Conservation (phyloP, 352 stramenopile species). For the Albugo candida region DNA sequence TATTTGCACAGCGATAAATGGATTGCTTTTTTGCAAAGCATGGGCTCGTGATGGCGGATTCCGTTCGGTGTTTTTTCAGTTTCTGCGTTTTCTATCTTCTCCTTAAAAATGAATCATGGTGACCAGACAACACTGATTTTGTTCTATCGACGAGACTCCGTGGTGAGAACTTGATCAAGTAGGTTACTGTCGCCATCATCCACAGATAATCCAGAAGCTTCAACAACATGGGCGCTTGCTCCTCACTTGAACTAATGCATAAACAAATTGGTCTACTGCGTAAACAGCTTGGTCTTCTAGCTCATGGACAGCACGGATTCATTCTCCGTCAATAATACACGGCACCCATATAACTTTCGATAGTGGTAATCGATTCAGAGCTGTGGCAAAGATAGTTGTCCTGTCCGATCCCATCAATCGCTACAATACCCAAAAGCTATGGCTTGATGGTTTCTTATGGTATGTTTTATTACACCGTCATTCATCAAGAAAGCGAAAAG, state of each 20-base stretch:
- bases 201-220: conserved; percentile 81
- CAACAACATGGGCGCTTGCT: conserved; percentile 74
- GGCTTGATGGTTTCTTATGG: conserved; percentile 33
- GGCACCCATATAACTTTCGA: conserved; percentile 62
- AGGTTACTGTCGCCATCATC: conserved; percentile 50
- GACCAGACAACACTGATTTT: conserved; percentile 46
- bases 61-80: conserved; percentile 24
- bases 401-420: conserved; percentile 84
- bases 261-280: too few species aligned
- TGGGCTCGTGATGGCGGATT: conserved; percentile 51
- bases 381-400: conserved; percentile 67
- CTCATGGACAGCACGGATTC: conserved; percentile 70
- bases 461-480: too few species aligned
- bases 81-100: conserved; percentile 60
- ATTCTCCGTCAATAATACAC: conserved; percentile 75
- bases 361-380: conserved; percentile 80
- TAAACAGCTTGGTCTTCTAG: conserved; percentile 73
- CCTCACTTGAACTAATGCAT: conserved; percentile 44
- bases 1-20: conserved; percentile 35
- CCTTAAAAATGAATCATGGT: conserved; percentile 72
- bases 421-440: conserved; percentile 81
- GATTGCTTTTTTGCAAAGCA: conserved; percentile 19
- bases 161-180: conserved; percentile 70
- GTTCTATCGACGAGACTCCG: conserved; percentile 45
- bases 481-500: too few species aligned